Conservation (phyloP, 345 rosid species). For the Melaleuca alternifolia region DNA sequence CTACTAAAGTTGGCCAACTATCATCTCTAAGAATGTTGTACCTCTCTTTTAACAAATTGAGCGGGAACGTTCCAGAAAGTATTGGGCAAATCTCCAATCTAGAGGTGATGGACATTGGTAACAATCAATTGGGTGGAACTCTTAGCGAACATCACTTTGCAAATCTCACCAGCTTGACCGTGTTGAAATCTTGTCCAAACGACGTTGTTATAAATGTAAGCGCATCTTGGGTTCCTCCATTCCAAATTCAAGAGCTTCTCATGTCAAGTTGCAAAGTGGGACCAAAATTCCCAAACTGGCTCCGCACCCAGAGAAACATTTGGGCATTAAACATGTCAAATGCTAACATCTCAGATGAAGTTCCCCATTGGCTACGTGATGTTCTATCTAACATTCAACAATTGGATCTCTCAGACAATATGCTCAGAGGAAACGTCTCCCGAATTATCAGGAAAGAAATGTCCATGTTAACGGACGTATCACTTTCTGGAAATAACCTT, state of each 20-base stretch:
- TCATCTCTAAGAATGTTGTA: not conserved
- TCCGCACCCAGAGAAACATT: not conserved
- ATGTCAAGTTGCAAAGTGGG: not conserved
- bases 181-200: not conserved
- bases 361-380: not conserved
- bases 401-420: not conserved
- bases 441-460: not conserved
- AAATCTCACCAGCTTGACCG: constrained; percentile 5
- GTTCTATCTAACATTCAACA: not conserved
- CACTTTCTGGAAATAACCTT: not conserved
- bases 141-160: constrained; percentile 12
- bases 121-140: constrained; percentile 7
- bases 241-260: fast-evolving
- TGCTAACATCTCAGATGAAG: not conserved
- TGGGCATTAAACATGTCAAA: not conserved
- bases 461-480: not conserved
- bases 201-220: not conserved
- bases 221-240: not conserved
- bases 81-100: constrained; percentile 5
- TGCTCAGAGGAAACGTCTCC: not conserved
- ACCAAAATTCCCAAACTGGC: not conserved
- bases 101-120: not conserved
- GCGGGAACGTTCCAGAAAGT: constrained; percentile 5
- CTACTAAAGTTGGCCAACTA: not conserved
- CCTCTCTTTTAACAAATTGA: constrained; percentile 2